Conservation (phyloP, 441 rosid species). For the Pelargonium australe region DNA sequence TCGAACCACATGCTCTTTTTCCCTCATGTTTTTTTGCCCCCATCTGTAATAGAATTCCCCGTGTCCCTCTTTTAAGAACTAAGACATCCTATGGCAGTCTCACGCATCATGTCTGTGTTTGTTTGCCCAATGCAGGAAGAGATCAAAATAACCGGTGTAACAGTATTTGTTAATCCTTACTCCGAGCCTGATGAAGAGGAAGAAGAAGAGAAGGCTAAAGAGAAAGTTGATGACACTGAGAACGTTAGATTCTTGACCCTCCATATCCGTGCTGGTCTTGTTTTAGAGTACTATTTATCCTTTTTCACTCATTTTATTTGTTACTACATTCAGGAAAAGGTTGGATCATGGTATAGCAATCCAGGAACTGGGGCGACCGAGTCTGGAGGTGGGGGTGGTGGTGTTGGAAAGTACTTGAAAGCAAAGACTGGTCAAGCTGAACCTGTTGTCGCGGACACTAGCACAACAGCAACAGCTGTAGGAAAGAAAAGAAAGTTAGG, state of each 20-base stretch:
- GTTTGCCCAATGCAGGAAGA: conserved; percentile 55
- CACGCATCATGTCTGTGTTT: conserved; percentile 11
- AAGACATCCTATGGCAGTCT: neutral
- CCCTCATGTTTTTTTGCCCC: neutral
- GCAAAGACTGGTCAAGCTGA: conserved; percentile 45
- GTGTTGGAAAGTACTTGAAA: conserved; percentile 85
- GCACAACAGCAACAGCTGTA: conserved; percentile 27
- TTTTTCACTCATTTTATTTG: neutral
- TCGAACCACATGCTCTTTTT: neutral
- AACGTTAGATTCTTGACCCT: conserved; percentile 38
- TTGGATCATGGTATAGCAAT: conserved; percentile 95
- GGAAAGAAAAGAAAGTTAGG: conserved; percentile 64
- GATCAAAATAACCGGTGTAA: conserved; percentile 61
- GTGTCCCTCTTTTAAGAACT: neutral
- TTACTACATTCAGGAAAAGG: conserved; percentile 53
- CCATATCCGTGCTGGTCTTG: neutral
- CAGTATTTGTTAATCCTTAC: conserved; percentile 85
- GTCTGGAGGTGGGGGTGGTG: conserved; percentile 44
- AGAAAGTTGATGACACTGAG: conserved; percentile 52
- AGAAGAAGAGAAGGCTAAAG: conserved; percentile 54
- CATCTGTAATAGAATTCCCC: neutral
- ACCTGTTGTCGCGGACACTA: conserved; percentile 31
- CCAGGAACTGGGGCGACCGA: conserved; percentile 67
- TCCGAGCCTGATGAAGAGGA: conserved; percentile 76
- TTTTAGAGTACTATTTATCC: conserved; percentile 4